Percentiles rank a stretch among this genome's conserved stretches.
Conservation (phyloP, 306 rosid species). For the Prunus kanzakura region DNA sequence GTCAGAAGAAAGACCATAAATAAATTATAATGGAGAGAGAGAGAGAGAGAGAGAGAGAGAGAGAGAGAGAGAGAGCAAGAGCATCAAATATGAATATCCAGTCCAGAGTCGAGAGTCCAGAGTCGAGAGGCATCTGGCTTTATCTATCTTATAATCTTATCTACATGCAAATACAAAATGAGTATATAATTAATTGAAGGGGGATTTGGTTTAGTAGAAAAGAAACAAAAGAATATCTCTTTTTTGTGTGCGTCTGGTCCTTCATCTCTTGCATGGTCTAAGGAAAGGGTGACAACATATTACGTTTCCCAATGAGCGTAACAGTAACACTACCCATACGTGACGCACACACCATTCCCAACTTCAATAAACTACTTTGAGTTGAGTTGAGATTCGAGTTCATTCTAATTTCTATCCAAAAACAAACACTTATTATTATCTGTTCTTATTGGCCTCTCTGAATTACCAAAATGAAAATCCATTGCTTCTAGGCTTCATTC, state of each 20-base stretch:
- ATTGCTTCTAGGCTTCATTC: neutral
- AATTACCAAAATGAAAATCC: neutral
- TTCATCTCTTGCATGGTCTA: conserved; percentile 2
- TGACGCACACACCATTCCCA: conserved; percentile 17
- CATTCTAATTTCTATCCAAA: neutral
- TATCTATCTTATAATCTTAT: too few species aligned
- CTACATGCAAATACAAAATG: too few species aligned
- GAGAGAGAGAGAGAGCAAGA: neutral
- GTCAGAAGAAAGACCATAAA: neutral
- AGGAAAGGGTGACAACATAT: neutral
- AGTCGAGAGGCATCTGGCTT: too few species aligned
- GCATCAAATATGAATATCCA: neutral
- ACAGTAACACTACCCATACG: neutral
- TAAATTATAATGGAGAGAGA: neutral
- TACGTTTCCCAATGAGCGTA: neutral
- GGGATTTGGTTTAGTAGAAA: too few species aligned
- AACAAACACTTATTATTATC: neutral
- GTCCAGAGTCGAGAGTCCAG: too few species aligned
- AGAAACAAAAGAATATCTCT: neutral
- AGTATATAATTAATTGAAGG: too few species aligned
- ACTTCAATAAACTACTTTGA: neutral
- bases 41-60: too few species aligned
- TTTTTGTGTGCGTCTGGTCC: neutral
- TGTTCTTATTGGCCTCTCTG: neutral
- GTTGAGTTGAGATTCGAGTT: neutral